phyloP scores from a whole-genome alignment of 768 basidiomycete species.

The Gymnopilus dilepis region DNA sequence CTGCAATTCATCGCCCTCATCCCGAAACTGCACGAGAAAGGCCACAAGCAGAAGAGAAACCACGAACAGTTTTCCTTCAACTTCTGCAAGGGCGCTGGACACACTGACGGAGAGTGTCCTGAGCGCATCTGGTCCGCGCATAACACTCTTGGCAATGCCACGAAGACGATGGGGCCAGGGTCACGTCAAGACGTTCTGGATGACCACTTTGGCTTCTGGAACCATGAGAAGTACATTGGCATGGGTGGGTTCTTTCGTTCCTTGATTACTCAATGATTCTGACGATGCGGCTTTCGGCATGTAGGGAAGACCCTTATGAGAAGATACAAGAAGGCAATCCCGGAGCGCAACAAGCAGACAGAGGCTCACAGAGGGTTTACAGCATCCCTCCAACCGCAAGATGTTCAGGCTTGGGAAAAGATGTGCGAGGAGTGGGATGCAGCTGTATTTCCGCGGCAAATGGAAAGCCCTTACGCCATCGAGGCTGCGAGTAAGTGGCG shows the following conservation, averaged over 20 bases:
- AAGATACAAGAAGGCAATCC: not conserved
- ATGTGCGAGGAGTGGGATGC: not conserved
- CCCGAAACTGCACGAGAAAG: not conserved
- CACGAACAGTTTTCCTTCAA: slow-evolving; percentile 1
- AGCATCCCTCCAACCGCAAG: not conserved
- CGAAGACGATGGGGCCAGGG: slow-evolving; percentile 37
- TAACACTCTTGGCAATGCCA: slow-evolving; percentile 30
- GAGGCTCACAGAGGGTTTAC: not conserved
- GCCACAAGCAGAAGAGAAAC: not conserved
- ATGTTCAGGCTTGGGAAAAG: not conserved
- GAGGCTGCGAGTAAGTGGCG: not conserved
- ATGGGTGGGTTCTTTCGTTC: too few relatives aligned
- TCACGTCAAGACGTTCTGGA: slow-evolving; percentile 34
- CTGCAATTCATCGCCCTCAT: not conserved
- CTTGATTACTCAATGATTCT: not conserved
- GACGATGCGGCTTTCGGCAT: not conserved
- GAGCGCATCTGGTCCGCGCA: slow-evolving; percentile 36
- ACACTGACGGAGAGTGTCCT: slow-evolving; percentile 36
- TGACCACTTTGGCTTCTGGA: slow-evolving; percentile 33
- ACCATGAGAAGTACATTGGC: slow-evolving; percentile 26
- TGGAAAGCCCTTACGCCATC: not conserved
- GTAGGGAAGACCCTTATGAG: not conserved
- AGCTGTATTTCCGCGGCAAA: not conserved
- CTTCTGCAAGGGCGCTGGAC: slow-evolving; percentile 21
- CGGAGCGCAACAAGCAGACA: not conserved